Percentiles rank a stretch among this genome's conserved stretches.
Evolutionary conservation across 805 yeast species (phyloP).

Genomic region (Pachysolen tannophilus): DNA sequence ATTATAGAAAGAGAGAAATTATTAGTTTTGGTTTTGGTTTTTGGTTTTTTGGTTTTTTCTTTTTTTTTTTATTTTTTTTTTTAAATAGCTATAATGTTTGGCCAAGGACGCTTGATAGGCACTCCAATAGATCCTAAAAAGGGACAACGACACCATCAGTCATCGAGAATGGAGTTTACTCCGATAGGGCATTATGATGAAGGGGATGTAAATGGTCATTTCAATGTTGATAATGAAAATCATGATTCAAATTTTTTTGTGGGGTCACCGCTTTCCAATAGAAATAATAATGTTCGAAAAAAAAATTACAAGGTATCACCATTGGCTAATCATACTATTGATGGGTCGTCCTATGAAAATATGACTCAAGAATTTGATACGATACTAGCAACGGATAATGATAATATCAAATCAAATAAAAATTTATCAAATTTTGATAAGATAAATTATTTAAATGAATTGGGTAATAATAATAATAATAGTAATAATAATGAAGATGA

Average conservation of each 20-base stretch:
- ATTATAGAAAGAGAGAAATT: too few species aligned
- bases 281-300: too few species aligned
- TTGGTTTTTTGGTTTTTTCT: too few species aligned
- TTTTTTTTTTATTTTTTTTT: not conserved
- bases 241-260: too few species aligned
- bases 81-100: conserved; percentile 16
- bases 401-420: not conserved
- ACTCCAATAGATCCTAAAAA: conserved; percentile 19
- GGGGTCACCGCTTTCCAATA: conserved; percentile 5
- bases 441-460: conserved; percentile 1
- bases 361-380: conserved; percentile 16
- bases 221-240: conserved; percentile 3
- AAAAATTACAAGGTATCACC: not conserved
- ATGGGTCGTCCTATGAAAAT: conserved; percentile 16
- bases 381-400: too few species aligned
- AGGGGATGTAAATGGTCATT: not conserved
- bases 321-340: conserved; percentile 1
- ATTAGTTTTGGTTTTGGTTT: too few species aligned
- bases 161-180: conserved; percentile 26
- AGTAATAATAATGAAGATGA: conserved; percentile 12
- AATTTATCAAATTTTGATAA: conserved; percentile 2
- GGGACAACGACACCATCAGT: not conserved
- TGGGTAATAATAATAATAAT: conserved; percentile 8
- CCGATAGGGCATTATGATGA: conserved; percentile 27
- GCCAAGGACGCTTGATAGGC: conserved; percentile 20